Base-by-base conservation (phyloP, 768 basidiomycete species). In the Boletus speciosus region DNA sequence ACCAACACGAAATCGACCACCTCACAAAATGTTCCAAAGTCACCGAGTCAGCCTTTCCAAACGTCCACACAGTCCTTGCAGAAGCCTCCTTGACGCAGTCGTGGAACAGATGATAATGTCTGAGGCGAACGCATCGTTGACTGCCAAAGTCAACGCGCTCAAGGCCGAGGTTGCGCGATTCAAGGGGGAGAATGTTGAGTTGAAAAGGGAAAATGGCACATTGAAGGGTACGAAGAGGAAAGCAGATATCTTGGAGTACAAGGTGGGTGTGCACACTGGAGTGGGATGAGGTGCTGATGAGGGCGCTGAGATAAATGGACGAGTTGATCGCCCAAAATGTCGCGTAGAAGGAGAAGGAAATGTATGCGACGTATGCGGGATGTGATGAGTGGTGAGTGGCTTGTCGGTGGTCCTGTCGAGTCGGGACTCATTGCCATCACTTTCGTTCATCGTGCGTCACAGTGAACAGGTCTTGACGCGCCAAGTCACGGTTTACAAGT, bases 311-410 rank as follows among this genome's bases (percentile, higher is more conserved):
- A 43, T 32, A 96, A 93, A 98, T 98, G 96, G 95, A 98, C 25
- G 86, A 88, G 42, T 76, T 94, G 75, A 91, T 98, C 52, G 80
- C 84, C 56, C 95, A 98, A 61, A 88, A 87, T 64, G 88, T 98
- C 34, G 74, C 77, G 4, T 88, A 91, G 70, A 98, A 98, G 73
- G 93, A 98, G 75, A 96, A 95, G 52, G 97, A 98, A 73, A 77
- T 98, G 19, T 90, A 96, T 60, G 97, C 96, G 15, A 94, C 91
- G 6, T 98, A 97, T 60, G 97, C 98, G 79, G 92, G 47, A 98
- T 98, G 95, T 62, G 94, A 95, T 69, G 96, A 96, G 65, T 81
- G 96, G 93, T 93, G 61, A 29, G 83, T 70, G 9, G 5, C 29
- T 6, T 5, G 15, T 31, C 8, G 16, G 27, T 1, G 8, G 29